Evolutionary conservation across 352 stramenopile genomes (phyloP), one percentile per base, ranked within the genome.

Genomic region (Peronospora farinosa): DNA sequence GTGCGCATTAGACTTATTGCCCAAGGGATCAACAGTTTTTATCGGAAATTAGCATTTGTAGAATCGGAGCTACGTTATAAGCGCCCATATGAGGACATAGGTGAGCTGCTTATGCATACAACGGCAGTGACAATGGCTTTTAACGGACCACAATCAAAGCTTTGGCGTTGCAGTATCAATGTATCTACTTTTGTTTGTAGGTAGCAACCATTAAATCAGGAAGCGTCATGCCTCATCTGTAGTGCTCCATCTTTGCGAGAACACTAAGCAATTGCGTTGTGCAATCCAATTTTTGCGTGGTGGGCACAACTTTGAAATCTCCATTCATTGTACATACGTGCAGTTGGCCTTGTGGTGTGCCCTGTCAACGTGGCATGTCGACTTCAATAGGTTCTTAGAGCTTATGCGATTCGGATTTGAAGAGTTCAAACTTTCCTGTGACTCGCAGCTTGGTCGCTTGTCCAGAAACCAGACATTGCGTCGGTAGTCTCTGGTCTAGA

Each of bases 211-310:
- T 54, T 36, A 54, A 54, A 46, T 54, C 48, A 57, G 37, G 5
- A 28, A 45, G 17, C 8, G 15, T 19, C 12, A 35, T n/a, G 54
- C 21, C 54, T 54, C 48, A 59, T 59, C 42, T 63, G 48, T 52
- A 42, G 19, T 19, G 28, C 15, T 49, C 48, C 42, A 57, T 63
- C 49, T 13, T 21, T 28, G 19, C 16, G 41, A 58, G 54, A 63
- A 50, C 32, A 59, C 37, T 40, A n/a, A n/a, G 55, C 55, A 63
- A 44, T 49, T 63, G 55, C 55, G 30, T 37, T 15, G 10, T 50
- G 33, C 12, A 47, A 19, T 11, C 19, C 11, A 8, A 37, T 35
- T 15, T 19, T 21, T 33, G 27, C 41, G 21, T 12, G 28, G 28
- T 16, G 9, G 15, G n/a, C 16, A n/a, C 30, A 49, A 17, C 16